Evolutionary conservation across 1,139 yeast genomes (phyloP), one percentile per base, ranked within the genome.

Genomic region (Kodamaea ohmeri): DNA sequence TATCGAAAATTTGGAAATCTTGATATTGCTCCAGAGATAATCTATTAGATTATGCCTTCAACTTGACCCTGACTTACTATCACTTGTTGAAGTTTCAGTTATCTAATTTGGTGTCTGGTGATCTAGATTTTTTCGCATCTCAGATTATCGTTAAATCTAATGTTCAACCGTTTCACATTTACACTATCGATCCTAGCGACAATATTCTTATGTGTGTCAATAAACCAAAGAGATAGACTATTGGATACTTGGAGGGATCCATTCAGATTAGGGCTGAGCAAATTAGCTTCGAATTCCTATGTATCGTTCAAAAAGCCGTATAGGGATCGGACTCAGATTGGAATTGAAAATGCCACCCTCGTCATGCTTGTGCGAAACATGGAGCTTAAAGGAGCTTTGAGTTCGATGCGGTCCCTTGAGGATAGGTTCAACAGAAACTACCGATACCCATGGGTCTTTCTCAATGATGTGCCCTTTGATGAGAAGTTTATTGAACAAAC

Each of bases 401-500:
- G 54, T 36, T 65, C 74, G 9, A 71, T 71, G 59, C 47, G 76
- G 38, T 65, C 71, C 6, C 55, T 71, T 14, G 76, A 71, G 46
- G 76, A 71, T 44, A 48, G 76, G 25, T 73, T 75, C 49, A 72
- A 73, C 42, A 56, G 60, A 37, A 51, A 71, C 33, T 74, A 70
- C 45, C 56, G 56, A 35, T 73, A 73, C 42, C 75, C 75, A 1
- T 65, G 76, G 73, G 70, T 71, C 4, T 70, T 71, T 37, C 47
- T 69, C 36, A 67, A 68, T 45, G 76, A 71, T 32, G 73, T 55
- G 7, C 73, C 74, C 3, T 68, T 70, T 44, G 58, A 49, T 18
- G 61, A 58, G 14, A 72, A 63, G 15, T 70, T 70, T 47, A 68
- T 60, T 15, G 73, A 67, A 37, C 56, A 76, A 48, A 89, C 97